phyloP scores from a whole-genome alignment of 306 rosid genomes.

The Mimosa bimucronata region DNA sequence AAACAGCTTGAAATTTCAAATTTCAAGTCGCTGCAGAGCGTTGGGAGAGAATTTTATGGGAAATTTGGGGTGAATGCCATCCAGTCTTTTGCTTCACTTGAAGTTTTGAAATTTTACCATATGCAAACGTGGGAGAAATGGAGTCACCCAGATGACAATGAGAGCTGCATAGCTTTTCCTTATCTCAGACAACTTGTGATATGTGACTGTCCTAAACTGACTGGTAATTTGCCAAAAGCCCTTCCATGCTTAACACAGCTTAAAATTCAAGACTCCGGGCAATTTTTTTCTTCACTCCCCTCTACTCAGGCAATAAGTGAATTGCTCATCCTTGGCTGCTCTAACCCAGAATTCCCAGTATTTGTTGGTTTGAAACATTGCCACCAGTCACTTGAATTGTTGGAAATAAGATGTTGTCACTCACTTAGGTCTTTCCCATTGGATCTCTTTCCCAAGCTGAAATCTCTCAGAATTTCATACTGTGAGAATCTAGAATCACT shows the following conservation, averaged over 20 bases:
- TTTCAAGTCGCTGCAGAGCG: background rate
- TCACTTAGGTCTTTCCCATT: slow-evolving; percentile 26
- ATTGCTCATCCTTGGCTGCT: background rate
- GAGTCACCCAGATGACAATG: slow-evolving; percentile 12
- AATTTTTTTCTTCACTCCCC: slow-evolving; percentile 33
- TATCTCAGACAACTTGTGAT: slow-evolving; percentile 21
- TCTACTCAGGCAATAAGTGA: background rate
- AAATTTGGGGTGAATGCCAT: background rate
- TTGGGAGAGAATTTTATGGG: slow-evolving; percentile 34
- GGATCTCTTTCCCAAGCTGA: slow-evolving; percentile 35
- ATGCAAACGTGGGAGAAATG: slow-evolving; percentile 40
- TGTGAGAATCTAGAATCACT: slow-evolving; percentile 14
- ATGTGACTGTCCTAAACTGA: background rate
- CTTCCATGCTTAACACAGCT: slow-evolving; percentile 35
- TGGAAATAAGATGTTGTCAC: slow-evolving; percentile 19
- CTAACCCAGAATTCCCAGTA: slow-evolving; percentile 9
- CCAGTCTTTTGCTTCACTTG: slow-evolving; percentile 24
- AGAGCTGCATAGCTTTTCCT: slow-evolving; percentile 24
- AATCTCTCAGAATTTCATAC: background rate
- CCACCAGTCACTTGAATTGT: too few relatives aligned
- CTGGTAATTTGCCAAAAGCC: slow-evolving; percentile 13
- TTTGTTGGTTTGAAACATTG: background rate
- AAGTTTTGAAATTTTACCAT: slow-evolving; percentile 27
- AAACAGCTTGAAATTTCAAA: slow-evolving; percentile 25
- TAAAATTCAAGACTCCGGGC: slow-evolving; percentile 7